These are phyloP conservation scores for Fusarium fujikuroi DNA, from an alignment of 2,329 filamentous ascomycete species.

Conservation along the genomic window DNA sequence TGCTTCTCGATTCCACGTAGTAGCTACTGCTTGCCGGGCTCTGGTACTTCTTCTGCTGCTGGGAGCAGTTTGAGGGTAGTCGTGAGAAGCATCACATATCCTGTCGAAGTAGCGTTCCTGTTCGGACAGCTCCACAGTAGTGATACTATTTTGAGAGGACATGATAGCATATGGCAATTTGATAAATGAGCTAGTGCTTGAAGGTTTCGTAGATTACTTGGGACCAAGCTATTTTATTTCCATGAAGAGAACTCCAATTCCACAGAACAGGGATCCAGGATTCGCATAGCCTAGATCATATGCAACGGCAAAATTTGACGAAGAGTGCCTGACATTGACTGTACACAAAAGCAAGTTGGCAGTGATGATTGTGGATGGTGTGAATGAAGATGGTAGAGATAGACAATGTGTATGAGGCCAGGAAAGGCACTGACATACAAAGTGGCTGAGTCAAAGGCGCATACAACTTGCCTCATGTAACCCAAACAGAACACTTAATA, in stretches of 20 bases:
- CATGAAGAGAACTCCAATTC: neutral
- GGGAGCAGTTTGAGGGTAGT: neutral
- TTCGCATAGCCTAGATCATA: neutral
- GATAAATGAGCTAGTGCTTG: neutral
- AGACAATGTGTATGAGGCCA: neutral
- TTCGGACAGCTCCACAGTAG: neutral
- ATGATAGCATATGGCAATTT: neutral
- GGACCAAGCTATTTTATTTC: slow-evolving; percentile 1
- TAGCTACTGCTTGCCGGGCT: neutral
- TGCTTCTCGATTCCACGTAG: slow-evolving; percentile 5
- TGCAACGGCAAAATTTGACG: neutral
- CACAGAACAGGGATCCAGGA: neutral
- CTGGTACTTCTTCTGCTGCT: neutral
- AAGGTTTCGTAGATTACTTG: neutral
- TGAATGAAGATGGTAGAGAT: neutral
- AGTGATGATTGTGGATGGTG: neutral
- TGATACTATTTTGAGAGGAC: neutral
- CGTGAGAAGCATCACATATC: neutral
- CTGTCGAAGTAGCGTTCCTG: neutral
- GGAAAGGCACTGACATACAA: neutral
- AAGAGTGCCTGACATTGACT: neutral
- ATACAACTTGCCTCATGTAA: neutral
- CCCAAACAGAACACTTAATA: neutral
- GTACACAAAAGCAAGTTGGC: neutral
- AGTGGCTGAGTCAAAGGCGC: neutral